Evolutionary conservation across 306 rosid genomes (phyloP).

Genomic region (Vigna angularis): DNA sequence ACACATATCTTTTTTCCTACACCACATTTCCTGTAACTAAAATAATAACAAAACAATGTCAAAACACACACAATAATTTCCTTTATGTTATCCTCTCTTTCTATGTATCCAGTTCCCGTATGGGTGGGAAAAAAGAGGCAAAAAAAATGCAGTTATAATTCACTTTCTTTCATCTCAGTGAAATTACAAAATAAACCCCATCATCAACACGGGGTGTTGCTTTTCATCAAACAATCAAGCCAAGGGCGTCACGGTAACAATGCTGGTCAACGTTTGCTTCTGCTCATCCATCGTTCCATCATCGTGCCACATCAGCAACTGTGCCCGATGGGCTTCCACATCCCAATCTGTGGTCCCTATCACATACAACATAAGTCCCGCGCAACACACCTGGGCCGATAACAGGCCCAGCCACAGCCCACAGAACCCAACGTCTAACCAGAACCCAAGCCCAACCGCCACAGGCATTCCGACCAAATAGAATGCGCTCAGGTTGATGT

Average conservation of each 20-base stretch:
- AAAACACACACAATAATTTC: conserved; percentile 1
- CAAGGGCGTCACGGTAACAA: conserved; percentile 28
- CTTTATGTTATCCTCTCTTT: conserved; percentile 30
- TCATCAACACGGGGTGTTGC: neutral
- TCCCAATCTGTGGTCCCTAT: conserved; percentile 91
- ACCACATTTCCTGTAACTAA: neutral
- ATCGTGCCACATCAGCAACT: conserved; percentile 49
- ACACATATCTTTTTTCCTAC: no score
- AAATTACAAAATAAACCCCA: conserved; percentile 42
- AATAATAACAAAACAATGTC: neutral
- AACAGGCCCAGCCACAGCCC: conserved; percentile 92
- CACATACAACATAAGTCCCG: conserved; percentile 79
- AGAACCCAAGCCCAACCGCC: conserved; percentile 82
- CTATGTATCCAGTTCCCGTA: conserved; percentile 14
- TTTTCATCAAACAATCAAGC: conserved; percentile 17
- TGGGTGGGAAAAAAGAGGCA: neutral
- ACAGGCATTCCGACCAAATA: conserved; percentile 92
- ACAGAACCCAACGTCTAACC: conserved; percentile 67
- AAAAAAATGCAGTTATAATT: conserved; percentile 29
- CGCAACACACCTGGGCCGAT: conserved; percentile 92
- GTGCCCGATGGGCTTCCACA: conserved; percentile 67
- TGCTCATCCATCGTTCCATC: conserved; percentile 34
- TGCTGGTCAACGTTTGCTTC: conserved; percentile 47
- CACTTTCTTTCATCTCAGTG: neutral
- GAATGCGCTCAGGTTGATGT: conserved; percentile 81